Conservation (phyloP, 257 asterid species). For the Catharanthus roseus region DNA sequence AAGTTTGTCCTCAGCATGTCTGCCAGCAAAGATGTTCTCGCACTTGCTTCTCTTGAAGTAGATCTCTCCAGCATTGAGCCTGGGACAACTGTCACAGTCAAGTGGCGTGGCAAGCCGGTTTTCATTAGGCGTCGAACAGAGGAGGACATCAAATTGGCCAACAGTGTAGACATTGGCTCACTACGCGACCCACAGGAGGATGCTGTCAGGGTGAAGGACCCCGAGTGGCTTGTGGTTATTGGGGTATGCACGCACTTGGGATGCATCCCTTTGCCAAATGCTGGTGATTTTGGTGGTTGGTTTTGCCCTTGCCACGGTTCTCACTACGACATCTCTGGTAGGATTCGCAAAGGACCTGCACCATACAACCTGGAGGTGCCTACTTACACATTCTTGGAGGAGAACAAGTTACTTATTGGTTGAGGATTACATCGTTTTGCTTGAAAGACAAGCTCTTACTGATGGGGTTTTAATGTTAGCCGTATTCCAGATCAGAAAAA, state of each 20-base stretch:
- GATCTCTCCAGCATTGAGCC: slow-evolving; percentile 88
- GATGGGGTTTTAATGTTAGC: slow-evolving; percentile 6
- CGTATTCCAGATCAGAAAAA: slow-evolving; percentile 10
- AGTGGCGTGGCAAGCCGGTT: slow-evolving; percentile 99
- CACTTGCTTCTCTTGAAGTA: slow-evolving; percentile 89
- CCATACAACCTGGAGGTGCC: slow-evolving; percentile 91
- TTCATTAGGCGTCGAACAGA: slow-evolving; percentile 84
- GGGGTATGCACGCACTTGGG: slow-evolving; percentile 96
- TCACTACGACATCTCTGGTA: slow-evolving; percentile 87
- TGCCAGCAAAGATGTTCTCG: slow-evolving; percentile 92
- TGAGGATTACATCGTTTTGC: slow-evolving; percentile 22
- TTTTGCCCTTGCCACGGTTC: slow-evolving; percentile 98
- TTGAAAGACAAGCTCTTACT: slow-evolving; percentile 2
- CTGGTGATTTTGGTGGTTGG: slow-evolving; percentile 97
- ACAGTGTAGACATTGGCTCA: slow-evolving; percentile 60
- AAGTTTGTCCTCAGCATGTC: slow-evolving; percentile 93
- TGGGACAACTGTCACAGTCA: slow-evolving; percentile 86
- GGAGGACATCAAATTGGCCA: slow-evolving; percentile 73
- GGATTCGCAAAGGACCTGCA: slow-evolving; percentile 94
- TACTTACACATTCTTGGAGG: slow-evolving; percentile 78
- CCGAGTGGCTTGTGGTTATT: slow-evolving; percentile 84
- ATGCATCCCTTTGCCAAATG: slow-evolving; percentile 94
- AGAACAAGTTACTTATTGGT: slow-evolving; percentile 69
- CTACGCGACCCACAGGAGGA: slow-evolving; percentile 94
- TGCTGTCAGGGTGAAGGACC: slow-evolving; percentile 81